Evolutionary conservation across 345 rosid genomes (phyloP), one percentile per base, ranked within the genome.

Genomic region (Nasturtium officinale): DNA sequence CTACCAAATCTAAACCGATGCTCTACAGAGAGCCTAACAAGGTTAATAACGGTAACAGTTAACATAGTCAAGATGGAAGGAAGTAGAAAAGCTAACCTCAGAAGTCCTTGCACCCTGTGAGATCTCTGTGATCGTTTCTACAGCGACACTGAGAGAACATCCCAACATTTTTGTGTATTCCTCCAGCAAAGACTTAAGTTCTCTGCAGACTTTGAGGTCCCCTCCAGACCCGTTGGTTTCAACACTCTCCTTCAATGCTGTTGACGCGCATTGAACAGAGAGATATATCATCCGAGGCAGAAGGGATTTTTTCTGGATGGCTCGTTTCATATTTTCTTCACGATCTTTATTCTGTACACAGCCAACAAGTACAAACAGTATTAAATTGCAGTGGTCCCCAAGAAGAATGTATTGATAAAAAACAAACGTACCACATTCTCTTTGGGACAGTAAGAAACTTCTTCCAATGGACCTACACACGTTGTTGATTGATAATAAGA

Each of bases 381-480:
- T 59, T 35, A 61, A 18, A 65, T 37, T 42, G 64, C 47, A 58
- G 30, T 29, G 2, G 17, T 18, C 53, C 57, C 48, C 37, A 42
- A 55, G 54, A 66, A 18, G 58, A 61, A 28, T 69, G 61, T 28
- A 30, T 18, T 33, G 51, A 50, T 59, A 45, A 29, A 29, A 72
- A 5, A 6, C 29, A 29, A 32, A 58, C 77, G 32, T 87, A 95
- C 96, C 96, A 74, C 67, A 59, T 83, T 82, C 69, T 85, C 87
- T 68, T 76, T 86, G 32, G 92, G 87, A 65, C 72, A 77, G 81
- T 85, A 84, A 21, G 92, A 88, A 47, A 88, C 78, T 69, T 87
- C 96, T 79, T 89, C 92, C 76, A 91, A 91, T 17, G 97, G 97
- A 84, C 97, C 99, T 91, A 67, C 64, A 77, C 42, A 77, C 7